Percentiles rank a stretch among this genome's conserved stretches.
phyloP scores from a whole-genome alignment of 768 basidiomycete species.

The Lactarius hatsudake region DNA sequence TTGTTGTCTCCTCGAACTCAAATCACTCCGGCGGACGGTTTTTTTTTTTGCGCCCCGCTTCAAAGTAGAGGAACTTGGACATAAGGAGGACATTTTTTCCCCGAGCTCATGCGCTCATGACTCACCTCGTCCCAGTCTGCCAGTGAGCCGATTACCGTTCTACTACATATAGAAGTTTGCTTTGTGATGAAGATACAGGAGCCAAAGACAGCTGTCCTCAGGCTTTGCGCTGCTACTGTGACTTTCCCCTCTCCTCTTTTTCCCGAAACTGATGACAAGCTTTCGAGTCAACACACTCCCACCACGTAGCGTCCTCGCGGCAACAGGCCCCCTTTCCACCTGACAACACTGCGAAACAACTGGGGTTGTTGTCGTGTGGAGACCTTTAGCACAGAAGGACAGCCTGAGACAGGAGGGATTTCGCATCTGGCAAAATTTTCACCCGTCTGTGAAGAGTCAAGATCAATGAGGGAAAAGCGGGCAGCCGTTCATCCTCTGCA shows the following conservation, averaged over 20 bases:
- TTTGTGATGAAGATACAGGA: neutral
- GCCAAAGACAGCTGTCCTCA: neutral
- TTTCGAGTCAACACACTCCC: neutral
- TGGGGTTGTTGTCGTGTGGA: neutral
- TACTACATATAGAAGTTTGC: neutral
- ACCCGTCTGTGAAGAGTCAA: neutral
- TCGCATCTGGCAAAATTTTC: neutral
- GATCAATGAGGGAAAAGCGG: no score
- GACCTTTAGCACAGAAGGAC: neutral
- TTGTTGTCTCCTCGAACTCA: neutral
- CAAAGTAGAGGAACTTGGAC: neutral
- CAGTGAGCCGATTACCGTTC: neutral
- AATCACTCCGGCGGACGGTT: neutral
- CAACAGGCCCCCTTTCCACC: neutral
- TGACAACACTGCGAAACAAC: neutral
- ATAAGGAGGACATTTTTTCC: neutral
- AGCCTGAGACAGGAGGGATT: neutral
- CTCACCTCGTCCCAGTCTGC: neutral
- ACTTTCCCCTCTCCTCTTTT: neutral
- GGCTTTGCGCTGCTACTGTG: neutral
- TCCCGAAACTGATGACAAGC: neutral
- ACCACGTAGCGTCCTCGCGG: neutral
- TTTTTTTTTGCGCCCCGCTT: neutral
- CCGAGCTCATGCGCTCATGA: no score
- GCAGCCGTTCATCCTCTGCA: neutral